phyloP scores from a whole-genome alignment of 2,329 filamentous ascomycete genomes.

The Xylariaceae sp. region DNA sequence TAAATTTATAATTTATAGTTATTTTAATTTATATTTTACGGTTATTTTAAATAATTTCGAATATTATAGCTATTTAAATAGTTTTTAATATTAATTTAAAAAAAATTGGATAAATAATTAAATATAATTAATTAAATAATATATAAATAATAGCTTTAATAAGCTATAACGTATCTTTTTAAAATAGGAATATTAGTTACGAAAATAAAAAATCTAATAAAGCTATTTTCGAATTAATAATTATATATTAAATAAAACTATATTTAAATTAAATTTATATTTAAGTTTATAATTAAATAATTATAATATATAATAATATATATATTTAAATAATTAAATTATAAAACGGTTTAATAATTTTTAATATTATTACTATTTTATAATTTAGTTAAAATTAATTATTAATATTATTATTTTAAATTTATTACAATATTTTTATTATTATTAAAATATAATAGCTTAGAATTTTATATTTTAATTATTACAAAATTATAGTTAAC shows the following conservation, averaged over 20 bases:
- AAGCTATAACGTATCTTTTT: neutral
- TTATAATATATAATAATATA: neutral
- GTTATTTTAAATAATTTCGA: too few species aligned
- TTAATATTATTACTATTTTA: neutral
- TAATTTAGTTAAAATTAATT: neutral
- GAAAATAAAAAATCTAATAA: neutral
- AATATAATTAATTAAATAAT: too few species aligned
- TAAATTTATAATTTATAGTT: too few species aligned
- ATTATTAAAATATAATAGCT: neutral
- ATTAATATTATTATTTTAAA: neutral
- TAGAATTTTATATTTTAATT: neutral
- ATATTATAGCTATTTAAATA: too few species aligned
- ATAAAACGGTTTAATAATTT: neutral
- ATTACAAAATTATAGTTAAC: neutral
- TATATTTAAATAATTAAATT: neutral
- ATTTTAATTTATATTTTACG: too few species aligned
- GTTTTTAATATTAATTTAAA: neutral
- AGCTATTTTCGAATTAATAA: neutral
- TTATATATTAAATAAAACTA: neutral
- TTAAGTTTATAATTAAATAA: neutral
- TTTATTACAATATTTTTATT: neutral
- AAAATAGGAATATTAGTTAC: neutral
- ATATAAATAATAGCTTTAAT: neutral
- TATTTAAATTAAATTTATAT: neutral
- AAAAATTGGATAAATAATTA: too few species aligned